Evolutionary conservation across 208 protist species (phyloP), one percentile per base, ranked within the genome.

Genomic region (Porcisia hertigi): DNA sequence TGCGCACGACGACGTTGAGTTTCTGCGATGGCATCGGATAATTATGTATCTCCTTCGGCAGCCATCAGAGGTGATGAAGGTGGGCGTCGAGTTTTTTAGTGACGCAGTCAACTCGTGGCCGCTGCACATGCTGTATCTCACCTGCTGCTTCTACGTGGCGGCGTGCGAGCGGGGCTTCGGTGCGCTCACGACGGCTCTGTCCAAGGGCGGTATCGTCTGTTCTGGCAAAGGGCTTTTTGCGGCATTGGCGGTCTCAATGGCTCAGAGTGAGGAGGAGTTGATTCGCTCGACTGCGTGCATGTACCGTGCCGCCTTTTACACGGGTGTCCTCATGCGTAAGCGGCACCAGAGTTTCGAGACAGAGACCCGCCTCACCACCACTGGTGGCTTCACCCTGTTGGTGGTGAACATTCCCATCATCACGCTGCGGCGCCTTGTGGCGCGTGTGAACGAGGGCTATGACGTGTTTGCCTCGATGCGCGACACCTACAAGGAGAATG

Each of bases 181-280:
- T 16, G 60, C 77, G 14, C 80, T 88, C n/a, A 80, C 82, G 65
- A 55, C 77, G 54, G 73, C 79, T 16, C 69, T 95, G 18, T 66
- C 69, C 39, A 59, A 69, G 20, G 83, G 86, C 18, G 91, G 89
- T 9, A 72, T 96, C 39, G 41, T 93, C 36, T 67, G 80, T 30
- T 86, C 86, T 14, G 92, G 92, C 9, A 96, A 96, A 69, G 86
- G 84, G 16, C 52, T 92, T 41, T 91, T 96, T 65, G 88, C 88
- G 0, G 92, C 89, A 0, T 53, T 96, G 25, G 89, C 92, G 18
- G 89, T 96, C 20, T 83, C 89, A 43, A 92, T 93, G 88, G 85
- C 89, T 47, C 73, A 72, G 30, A 86, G 79, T 18, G 82, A 86
- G 66, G 83, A 83, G 49, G 75, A 79, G 16, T 70, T 96, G 4